Evolutionary conservation across 495 filamentous ascomycete genomes (phyloP).

Genomic region (Aspergillus cavernicola): DNA sequence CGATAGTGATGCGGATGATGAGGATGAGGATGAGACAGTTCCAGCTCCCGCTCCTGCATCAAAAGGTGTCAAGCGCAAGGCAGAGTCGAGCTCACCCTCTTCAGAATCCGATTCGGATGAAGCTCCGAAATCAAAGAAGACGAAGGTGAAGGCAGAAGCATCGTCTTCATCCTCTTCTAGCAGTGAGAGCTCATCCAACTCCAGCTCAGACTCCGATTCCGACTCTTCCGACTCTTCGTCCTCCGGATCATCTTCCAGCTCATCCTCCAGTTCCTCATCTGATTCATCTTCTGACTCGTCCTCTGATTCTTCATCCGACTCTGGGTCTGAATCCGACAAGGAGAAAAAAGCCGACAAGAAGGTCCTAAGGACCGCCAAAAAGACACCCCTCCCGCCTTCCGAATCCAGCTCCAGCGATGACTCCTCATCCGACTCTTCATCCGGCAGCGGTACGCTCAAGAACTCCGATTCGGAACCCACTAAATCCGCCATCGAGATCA

Average conservation of each 20-base stretch:
- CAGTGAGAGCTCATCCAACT: slow-evolving; percentile 20
- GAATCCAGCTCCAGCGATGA: slow-evolving; percentile 28
- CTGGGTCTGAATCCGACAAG: slow-evolving; percentile 31
- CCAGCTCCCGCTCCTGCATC: slow-evolving; percentile 32
- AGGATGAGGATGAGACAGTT: slow-evolving; percentile 46
- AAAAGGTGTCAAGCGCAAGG: slow-evolving; percentile 60
- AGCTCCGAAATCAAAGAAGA: slow-evolving; percentile 40
- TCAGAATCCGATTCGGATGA: slow-evolving; percentile 44
- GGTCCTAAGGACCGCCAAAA: slow-evolving; percentile 47
- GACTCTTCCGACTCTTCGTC: slow-evolving; percentile 20
- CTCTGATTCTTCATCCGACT: slow-evolving; percentile 32
- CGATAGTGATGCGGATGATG: slow-evolving; percentile 61
- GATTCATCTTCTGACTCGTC: slow-evolving; percentile 19
- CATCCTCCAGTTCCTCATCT: slow-evolving; percentile 25
- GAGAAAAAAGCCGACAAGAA: slow-evolving; percentile 31
- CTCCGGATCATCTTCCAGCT: slow-evolving; percentile 2
- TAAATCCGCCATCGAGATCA: slow-evolving; percentile 25
- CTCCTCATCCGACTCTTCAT: slow-evolving; percentile 20
- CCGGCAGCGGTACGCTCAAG: slow-evolving; percentile 32
- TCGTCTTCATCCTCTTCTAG: slow-evolving; percentile 1
- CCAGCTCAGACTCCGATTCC: slow-evolving; percentile 27
- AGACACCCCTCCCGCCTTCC: slow-evolving; percentile 50
- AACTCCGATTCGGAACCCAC: slow-evolving; percentile 31
- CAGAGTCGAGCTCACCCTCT: slow-evolving; percentile 48
- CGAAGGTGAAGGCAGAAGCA: slow-evolving; percentile 22